These are phyloP conservation scores for Sporodiniella umbellata DNA, from an alignment of 371 early-diverging fungal species.

Conservation along the genomic window DNA sequence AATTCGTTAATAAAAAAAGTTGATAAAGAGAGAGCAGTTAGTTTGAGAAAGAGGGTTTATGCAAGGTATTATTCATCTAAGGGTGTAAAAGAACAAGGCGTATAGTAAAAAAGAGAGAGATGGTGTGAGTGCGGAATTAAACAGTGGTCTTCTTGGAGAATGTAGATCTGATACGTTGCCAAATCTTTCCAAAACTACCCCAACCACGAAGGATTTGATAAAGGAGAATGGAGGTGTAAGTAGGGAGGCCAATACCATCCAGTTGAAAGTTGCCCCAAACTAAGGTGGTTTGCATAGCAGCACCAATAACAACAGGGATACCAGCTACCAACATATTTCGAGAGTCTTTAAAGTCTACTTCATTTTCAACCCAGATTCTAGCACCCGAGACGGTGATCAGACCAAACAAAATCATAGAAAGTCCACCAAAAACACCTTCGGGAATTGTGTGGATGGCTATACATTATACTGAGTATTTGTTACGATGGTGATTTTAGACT, in stretches of 20 bases:
- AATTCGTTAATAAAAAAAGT: not conserved
- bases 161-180: slow-evolving; percentile 9
- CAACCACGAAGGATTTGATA: slow-evolving; percentile 39
- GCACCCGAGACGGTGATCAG: slow-evolving; percentile 59
- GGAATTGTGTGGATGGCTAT: slow-evolving; percentile 53
- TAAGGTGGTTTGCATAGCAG: slow-evolving; percentile 43
- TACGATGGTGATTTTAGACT: not conserved
- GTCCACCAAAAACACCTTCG: slow-evolving; percentile 56
- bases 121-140: not conserved
- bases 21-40: too few species aligned
- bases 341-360: slow-evolving; percentile 51
- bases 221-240: slow-evolving; percentile 31
- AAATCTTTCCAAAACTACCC: slow-evolving; percentile 8
- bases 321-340: slow-evolving; percentile 55
- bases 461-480: not conserved
- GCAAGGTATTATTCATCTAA: not conserved
- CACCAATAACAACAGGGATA: slow-evolving; percentile 43
- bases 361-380: slow-evolving; percentile 56
- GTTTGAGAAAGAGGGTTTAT: too few species aligned
- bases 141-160: slow-evolving; percentile 1
- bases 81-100: not conserved
- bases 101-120: too few species aligned
- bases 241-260: slow-evolving; percentile 45
- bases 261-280: slow-evolving; percentile 41
- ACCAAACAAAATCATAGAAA: slow-evolving; percentile 53